Percentiles rank a stretch among this genome's conserved stretches.
These are phyloP conservation scores for Colletotrichum filicis DNA, from an alignment of 2,329 filamentous ascomycete species.

Conservation along the genomic window DNA sequence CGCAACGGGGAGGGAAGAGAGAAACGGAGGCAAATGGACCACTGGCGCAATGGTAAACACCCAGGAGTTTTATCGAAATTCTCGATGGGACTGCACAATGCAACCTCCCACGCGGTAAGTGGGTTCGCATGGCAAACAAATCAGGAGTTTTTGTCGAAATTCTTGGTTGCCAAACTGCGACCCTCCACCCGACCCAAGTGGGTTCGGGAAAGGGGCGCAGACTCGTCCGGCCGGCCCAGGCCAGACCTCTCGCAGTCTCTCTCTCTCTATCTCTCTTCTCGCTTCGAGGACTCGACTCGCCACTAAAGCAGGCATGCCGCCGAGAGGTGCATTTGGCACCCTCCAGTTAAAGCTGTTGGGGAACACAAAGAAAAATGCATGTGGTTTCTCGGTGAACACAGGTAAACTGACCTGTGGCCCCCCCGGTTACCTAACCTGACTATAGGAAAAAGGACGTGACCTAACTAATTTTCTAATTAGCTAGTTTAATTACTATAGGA, in stretches of 20 bases:
- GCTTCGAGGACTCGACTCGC: not conserved
- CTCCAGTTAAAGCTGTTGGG: not conserved
- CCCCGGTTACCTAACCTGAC: too few species aligned
- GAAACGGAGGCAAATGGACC: not conserved
- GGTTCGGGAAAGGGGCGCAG: not conserved
- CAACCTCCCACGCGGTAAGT: not conserved
- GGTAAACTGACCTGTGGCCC: too few species aligned
- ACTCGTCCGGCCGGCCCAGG: not conserved
- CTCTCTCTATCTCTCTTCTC: not conserved
- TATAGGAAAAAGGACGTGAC: too few species aligned
- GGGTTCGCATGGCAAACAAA: not conserved
- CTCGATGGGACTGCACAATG: not conserved
- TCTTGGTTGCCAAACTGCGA: not conserved
- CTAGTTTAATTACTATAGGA: too few species aligned
- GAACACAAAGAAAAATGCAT: not conserved
- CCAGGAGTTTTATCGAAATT: constrained; percentile 22
- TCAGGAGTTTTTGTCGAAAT: not conserved
- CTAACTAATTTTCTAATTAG: too few species aligned
- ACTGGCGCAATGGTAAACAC: constrained; percentile 1
- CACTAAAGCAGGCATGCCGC: not conserved
- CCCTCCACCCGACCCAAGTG: not conserved
- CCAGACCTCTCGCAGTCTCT: not conserved
- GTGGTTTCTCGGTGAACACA: too few species aligned
- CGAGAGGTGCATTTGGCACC: not conserved
- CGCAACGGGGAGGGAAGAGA: not conserved